phyloP scores from a whole-genome alignment of 2,329 filamentous ascomycete genomes.

The Phyllachora maydis region DNA sequence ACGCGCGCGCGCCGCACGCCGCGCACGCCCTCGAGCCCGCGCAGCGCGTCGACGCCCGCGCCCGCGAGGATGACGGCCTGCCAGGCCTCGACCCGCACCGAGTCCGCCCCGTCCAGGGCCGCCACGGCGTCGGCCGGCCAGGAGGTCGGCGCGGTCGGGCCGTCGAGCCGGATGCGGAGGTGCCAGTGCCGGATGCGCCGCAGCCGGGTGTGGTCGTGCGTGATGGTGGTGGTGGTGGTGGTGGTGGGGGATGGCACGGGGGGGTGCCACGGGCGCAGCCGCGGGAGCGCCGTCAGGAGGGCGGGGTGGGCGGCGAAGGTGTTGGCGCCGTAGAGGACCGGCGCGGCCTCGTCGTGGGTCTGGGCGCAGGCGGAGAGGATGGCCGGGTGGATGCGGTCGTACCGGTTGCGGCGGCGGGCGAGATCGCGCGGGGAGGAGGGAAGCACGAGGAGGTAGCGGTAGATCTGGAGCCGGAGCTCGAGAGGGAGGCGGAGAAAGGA shows the following conservation, averaged over 20 bases:
- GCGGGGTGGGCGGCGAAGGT: conserved; percentile 19
- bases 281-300: conserved; percentile 18
- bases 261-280: conserved; percentile 13
- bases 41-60: conserved; percentile 14
- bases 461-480: conserved; percentile 25
- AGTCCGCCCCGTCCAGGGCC: conserved; percentile 15
- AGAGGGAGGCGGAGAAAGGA: conserved; percentile 18
- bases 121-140: conserved; percentile 9
- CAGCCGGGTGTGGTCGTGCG: too few species aligned
- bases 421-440: conserved; percentile 5
- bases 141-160: conserved; percentile 15
- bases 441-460: conserved; percentile 18
- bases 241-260: conserved; percentile 11
- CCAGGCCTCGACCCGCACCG: conserved; percentile 17
- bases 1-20: conserved; percentile 16
- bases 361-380: conserved; percentile 19
- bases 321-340: conserved; percentile 20
- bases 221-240: background rate
- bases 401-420: conserved; percentile 4
- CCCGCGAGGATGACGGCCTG: conserved; percentile 17
- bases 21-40: conserved; percentile 19
- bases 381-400: conserved; percentile 11
- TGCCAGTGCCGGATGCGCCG: conserved; percentile 16
- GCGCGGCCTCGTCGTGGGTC: conserved; percentile 17
- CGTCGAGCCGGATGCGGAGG: conserved; percentile 19